These are phyloP conservation scores for Aspergillus pseudoviridinutans DNA, from an alignment of 2,329 filamentous ascomycete species.

Conservation along the genomic window DNA sequence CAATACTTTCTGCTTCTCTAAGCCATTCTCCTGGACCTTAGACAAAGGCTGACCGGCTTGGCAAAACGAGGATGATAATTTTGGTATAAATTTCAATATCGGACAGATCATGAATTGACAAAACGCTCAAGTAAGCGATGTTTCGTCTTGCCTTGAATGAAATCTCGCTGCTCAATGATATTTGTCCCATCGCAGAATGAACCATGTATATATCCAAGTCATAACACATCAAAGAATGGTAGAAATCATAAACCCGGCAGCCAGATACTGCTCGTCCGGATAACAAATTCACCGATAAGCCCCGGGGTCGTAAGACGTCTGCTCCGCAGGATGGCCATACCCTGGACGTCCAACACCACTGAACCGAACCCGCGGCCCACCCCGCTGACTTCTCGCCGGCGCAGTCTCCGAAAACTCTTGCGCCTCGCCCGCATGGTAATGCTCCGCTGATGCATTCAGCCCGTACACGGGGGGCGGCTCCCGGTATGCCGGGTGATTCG, in stretches of 20 bases:
- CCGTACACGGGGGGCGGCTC: constrained; percentile 2
- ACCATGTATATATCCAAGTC: neutral
- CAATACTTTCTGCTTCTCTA: neutral
- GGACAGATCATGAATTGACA: too few relatives aligned
- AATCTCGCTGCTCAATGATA: too few relatives aligned
- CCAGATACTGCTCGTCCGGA: neutral
- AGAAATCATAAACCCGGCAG: neutral
- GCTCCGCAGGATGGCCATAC: constrained; percentile 24
- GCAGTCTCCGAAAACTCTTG: constrained; percentile 26
- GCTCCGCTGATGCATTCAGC: constrained; percentile 9
- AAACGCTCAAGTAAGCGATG: too few relatives aligned
- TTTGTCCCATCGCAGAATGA: too few relatives aligned
- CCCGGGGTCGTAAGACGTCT: constrained; percentile 35
- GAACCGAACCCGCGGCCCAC: constrained; percentile 18
- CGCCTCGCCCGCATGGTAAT: constrained; percentile 23
- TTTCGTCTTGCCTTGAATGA: too few relatives aligned
- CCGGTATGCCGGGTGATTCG: constrained; percentile 1
- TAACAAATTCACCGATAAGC: constrained; percentile 24
- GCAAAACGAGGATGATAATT: too few relatives aligned
- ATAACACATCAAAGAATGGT: neutral
- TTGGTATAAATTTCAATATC: too few relatives aligned
- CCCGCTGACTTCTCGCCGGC: constrained; percentile 16
- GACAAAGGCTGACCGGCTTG: too few relatives aligned
- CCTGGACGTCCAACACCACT: constrained; percentile 19
- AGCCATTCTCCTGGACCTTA: neutral